Conservation (phyloP, 2,329 filamentous ascomycete genomes). For the Grosmannia clavigera region DNA sequence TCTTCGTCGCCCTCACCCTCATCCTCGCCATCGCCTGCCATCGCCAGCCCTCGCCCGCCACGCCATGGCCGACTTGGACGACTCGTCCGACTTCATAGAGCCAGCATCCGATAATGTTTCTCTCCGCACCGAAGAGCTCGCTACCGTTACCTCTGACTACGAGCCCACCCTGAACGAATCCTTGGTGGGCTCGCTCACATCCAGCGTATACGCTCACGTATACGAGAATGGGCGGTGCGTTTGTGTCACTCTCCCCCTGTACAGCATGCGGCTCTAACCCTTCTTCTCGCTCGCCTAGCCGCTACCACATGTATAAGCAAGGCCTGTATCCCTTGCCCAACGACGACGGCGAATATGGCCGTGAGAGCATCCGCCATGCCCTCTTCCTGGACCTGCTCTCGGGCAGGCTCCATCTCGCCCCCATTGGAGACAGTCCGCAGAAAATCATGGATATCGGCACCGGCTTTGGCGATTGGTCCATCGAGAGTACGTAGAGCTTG, state of each 20-base stretch:
- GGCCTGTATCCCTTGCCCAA: slow-evolving; percentile 39
- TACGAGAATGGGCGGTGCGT: slow-evolving; percentile 25
- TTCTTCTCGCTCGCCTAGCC: slow-evolving; percentile 17
- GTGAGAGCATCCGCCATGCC: slow-evolving; percentile 35
- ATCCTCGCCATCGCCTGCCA: background rate
- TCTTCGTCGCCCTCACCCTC: background rate
- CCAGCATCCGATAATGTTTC: slow-evolving; percentile 10
- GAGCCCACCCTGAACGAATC: slow-evolving; percentile 23
- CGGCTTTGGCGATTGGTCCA: slow-evolving; percentile 43
- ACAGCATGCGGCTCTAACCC: background rate
- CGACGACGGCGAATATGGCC: slow-evolving; percentile 35
- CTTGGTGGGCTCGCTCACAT: slow-evolving; percentile 25
- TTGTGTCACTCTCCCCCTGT: background rate
- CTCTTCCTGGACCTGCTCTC: slow-evolving; percentile 34
- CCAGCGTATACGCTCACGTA: slow-evolving; percentile 23
- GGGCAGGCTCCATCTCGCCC: slow-evolving; percentile 29
- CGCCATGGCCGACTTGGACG: slow-evolving; percentile 5
- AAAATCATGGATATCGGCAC: slow-evolving; percentile 39
- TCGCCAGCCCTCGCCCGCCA: background rate
- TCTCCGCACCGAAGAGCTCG: slow-evolving; percentile 10
- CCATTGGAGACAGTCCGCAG: slow-evolving; percentile 30
- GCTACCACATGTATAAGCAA: slow-evolving; percentile 35
- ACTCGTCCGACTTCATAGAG: slow-evolving; percentile 11
- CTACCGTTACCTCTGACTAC: slow-evolving; percentile 26
- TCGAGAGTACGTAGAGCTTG: slow-evolving; percentile 27